A percentile compares a stretch with the other conserved stretches of the same genome.
Conservation (phyloP, 306 rosid genomes). For the Mimosa pudica region DNA sequence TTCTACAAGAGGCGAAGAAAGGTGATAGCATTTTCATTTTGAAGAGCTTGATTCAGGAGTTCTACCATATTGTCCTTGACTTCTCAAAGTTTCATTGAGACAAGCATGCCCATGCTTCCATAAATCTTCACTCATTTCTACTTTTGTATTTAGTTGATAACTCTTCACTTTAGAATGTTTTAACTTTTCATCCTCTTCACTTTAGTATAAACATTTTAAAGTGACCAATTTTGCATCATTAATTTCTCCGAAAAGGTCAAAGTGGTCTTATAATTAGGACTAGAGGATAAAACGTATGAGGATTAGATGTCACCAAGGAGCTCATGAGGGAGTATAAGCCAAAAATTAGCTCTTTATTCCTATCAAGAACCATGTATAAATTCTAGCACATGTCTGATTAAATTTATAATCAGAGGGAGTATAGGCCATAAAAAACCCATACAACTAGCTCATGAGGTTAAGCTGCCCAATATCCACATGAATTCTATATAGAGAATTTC, state of each 20-base stretch:
- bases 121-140: conserved; percentile 12
- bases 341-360: too few species aligned
- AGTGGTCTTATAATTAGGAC: too few species aligned
- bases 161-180: not conserved
- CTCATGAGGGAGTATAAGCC: too few species aligned
- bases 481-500: not conserved
- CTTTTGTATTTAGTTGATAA: not conserved
- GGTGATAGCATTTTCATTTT: conserved; percentile 56
- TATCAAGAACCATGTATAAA: too few species aligned
- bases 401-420: too few species aligned
- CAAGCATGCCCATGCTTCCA: conserved; percentile 31
- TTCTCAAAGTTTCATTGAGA: conserved; percentile 29
- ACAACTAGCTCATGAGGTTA: not conserved
- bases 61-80: conserved; percentile 29
- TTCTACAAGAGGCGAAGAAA: conserved; percentile 71
- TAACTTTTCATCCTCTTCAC: not conserved
- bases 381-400: too few species aligned
- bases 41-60: conserved; percentile 31
- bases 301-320: too few species aligned
- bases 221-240: too few species aligned
- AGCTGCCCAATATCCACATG: not conserved
- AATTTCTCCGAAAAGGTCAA: too few species aligned
- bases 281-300: too few species aligned
- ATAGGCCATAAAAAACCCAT: not conserved
- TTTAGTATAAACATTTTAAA: too few species aligned